phyloP scores from a whole-genome alignment of 139 green algal species.

The Auxenochlorella pyrenoidosa region DNA sequence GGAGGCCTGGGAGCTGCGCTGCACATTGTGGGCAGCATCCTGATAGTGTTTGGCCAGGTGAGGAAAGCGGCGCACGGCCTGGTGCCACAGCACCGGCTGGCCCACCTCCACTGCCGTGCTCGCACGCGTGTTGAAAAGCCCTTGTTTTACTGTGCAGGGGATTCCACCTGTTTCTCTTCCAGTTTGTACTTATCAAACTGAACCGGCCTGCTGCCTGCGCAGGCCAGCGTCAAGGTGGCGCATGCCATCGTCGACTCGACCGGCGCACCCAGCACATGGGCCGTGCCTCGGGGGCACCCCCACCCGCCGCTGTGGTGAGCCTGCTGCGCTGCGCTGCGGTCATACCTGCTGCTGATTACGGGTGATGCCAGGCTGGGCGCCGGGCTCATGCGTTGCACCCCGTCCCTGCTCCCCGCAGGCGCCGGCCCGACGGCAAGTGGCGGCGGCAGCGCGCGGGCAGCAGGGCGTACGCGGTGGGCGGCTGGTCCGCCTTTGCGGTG shows the following conservation, averaged over 20 bases:
- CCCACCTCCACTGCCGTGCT: neutral
- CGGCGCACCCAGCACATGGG: constrained; percentile 34
- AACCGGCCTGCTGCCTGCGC: neutral
- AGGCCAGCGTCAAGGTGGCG: constrained; percentile 48
- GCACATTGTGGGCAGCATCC: constrained; percentile 53
- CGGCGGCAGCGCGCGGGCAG: constrained; percentile 47
- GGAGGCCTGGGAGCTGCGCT: constrained; percentile 50
- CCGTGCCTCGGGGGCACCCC: constrained; percentile 15
- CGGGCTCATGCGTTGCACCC: too few relatives aligned
- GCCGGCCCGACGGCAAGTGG: constrained; percentile 59
- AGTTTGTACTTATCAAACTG: too few relatives aligned
- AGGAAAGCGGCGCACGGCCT: too few relatives aligned
- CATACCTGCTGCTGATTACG: too few relatives aligned
- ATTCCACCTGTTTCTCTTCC: neutral
- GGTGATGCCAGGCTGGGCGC: neutral
- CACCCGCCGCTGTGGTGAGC: constrained; percentile 45
- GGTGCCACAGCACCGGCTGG: too few relatives aligned
- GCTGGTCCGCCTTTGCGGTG: constrained; percentile 51
- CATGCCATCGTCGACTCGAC: constrained; percentile 58
- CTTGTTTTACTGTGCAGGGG: too few relatives aligned
- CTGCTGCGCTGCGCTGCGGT: neutral
- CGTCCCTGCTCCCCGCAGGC: constrained; percentile 27
- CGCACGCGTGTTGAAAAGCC: neutral
- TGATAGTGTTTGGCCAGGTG: constrained; percentile 61
- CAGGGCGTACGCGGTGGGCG: constrained; percentile 45